Percentiles rank a stretch among this genome's conserved stretches.
phyloP scores from a whole-genome alignment of 805 yeast genomes.

The Nakazawaea sp. region DNA sequence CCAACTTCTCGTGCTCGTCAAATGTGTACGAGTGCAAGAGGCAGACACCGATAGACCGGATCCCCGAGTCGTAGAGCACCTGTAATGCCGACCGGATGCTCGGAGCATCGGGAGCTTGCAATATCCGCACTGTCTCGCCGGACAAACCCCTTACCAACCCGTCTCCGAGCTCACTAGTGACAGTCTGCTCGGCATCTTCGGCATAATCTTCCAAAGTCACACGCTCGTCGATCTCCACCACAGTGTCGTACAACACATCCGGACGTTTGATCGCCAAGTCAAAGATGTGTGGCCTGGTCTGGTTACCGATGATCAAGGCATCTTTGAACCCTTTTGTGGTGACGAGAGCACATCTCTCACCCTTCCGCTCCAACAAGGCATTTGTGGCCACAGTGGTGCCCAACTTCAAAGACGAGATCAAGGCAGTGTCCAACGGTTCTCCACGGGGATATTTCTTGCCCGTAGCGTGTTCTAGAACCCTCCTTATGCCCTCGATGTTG shows the following conservation, averaged over 20 bases:
- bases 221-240: slow-evolving; percentile 84
- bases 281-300: slow-evolving; percentile 84
- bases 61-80: slow-evolving; percentile 45
- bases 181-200: slow-evolving; percentile 53
- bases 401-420: slow-evolving; percentile 68
- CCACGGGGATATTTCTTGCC: slow-evolving; percentile 51
- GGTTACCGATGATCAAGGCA: slow-evolving; percentile 79
- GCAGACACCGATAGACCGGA: slow-evolving; percentile 65
- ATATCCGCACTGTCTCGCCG: slow-evolving; percentile 59
- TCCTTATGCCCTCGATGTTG: slow-evolving; percentile 84
- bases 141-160: slow-evolving; percentile 48
- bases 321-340: slow-evolving; percentile 90
- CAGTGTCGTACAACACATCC: slow-evolving; percentile 63
- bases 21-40: slow-evolving; percentile 68
- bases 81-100: slow-evolving; percentile 36
- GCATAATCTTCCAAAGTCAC: slow-evolving; percentile 77
- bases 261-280: slow-evolving; percentile 73
- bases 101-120: slow-evolving; percentile 40
- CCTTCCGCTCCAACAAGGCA: slow-evolving; percentile 88
- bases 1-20: slow-evolving; percentile 58
- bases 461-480: slow-evolving; percentile 59
- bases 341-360: slow-evolving; percentile 77
- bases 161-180: slow-evolving; percentile 12
- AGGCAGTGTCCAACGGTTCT: slow-evolving; percentile 51
- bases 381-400: slow-evolving; percentile 97